Percentiles rank a stretch among this genome's conserved stretches.
These are phyloP conservation scores for Suhomyces sp. DNA, from an alignment of 805 yeast species.

Conservation along the genomic window DNA sequence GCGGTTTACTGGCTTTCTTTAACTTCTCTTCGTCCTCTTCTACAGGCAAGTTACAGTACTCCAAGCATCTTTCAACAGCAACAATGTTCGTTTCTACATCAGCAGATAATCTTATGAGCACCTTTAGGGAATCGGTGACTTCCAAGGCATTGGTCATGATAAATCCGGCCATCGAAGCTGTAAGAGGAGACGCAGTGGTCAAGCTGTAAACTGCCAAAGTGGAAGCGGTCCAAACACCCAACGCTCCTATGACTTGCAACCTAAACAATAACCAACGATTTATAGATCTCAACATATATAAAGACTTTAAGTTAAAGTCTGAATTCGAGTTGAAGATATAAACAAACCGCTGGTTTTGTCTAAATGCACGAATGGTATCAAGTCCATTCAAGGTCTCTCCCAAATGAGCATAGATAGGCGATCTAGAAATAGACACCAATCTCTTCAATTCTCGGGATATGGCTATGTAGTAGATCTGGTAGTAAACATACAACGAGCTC, in stretches of 20 bases:
- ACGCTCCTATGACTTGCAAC: constrained; percentile 21
- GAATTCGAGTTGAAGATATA: constrained; percentile 20
- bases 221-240: constrained; percentile 26
- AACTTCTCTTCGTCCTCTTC: constrained; percentile 57
- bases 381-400: constrained; percentile 29
- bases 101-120: constrained; percentile 59
- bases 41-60: constrained; percentile 48
- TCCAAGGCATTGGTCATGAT: constrained; percentile 62
- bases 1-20: constrained; percentile 71
- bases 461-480: constrained; percentile 23
- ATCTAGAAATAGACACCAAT: constrained; percentile 21
- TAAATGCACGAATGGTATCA: constrained; percentile 27
- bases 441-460: constrained; percentile 27
- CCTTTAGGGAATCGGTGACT: constrained; percentile 51
- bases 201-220: constrained; percentile 43
- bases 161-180: constrained; percentile 62
- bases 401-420: constrained; percentile 28
- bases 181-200: constrained; percentile 40
- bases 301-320: constrained; percentile 18
- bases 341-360: constrained; percentile 21
- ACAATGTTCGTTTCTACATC: constrained; percentile 65
- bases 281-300: constrained; percentile 19
- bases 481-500: constrained; percentile 20
- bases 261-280: constrained; percentile 28
- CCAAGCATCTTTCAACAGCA: constrained; percentile 66